These are phyloP conservation scores for Auriculariales sp. DNA, from an alignment of 768 basidiomycete genomes.

Conservation along the genomic window DNA sequence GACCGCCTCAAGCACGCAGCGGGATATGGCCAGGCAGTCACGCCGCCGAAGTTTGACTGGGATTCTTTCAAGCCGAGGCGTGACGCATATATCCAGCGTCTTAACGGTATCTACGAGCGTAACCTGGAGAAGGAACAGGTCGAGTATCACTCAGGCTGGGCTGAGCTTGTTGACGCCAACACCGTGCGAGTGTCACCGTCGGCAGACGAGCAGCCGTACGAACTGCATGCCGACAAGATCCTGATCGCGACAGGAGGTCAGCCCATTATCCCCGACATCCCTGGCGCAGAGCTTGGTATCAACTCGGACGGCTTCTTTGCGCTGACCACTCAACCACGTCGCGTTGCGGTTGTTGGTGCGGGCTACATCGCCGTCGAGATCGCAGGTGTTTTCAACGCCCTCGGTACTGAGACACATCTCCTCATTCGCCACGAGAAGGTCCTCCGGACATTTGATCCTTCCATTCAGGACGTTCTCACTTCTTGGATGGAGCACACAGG, in stretches of 20 bases:
- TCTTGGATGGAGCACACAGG: slow-evolving; percentile 93
- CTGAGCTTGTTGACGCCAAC: slow-evolving; percentile 51
- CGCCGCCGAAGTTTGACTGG: slow-evolving; percentile 70
- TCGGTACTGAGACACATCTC: slow-evolving; percentile 85
- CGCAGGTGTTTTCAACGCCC: slow-evolving; percentile 82
- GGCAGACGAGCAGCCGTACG: slow-evolving; percentile 52
- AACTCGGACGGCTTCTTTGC: slow-evolving; percentile 95
- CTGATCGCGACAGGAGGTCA: slow-evolving; percentile 77
- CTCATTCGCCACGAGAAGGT: slow-evolving; percentile 84
- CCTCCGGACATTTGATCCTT: slow-evolving; percentile 83
- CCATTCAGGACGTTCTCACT: slow-evolving; percentile 69
- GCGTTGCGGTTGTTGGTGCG: slow-evolving; percentile 89
- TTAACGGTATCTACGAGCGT: slow-evolving; percentile 84
- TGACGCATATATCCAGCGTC: slow-evolving; percentile 81
- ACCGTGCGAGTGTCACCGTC: slow-evolving; percentile 57
- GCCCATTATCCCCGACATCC: slow-evolving; percentile 70
- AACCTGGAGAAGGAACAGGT: slow-evolving; percentile 83
- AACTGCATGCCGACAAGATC: slow-evolving; percentile 61
- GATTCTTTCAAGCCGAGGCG: slow-evolving; percentile 80
- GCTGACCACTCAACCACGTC: slow-evolving; percentile 76
- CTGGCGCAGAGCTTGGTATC: slow-evolving; percentile 83
- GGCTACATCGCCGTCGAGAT: slow-evolving; percentile 98
- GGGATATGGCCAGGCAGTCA: slow-evolving; percentile 46
- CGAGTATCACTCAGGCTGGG: slow-evolving; percentile 73
- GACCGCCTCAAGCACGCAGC: slow-evolving; percentile 62